Percentiles rank a stretch among this genome's conserved stretches.
Evolutionary conservation across 352 stramenopile genomes (phyloP).

Genomic region (Phytopythium vexans): DNA sequence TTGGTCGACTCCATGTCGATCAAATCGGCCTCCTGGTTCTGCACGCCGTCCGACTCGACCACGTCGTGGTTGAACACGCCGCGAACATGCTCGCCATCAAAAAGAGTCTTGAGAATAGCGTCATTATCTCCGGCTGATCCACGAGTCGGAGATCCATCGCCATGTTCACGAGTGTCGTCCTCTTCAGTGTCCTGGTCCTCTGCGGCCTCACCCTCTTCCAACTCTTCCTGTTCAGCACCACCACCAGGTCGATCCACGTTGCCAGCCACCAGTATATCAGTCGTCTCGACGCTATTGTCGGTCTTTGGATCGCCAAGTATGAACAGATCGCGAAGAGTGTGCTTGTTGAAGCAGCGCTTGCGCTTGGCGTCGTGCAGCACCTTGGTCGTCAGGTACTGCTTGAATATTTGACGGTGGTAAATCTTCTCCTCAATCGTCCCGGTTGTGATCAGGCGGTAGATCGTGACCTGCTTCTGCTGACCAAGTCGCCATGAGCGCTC

Average conservation of each 20-base stretch:
- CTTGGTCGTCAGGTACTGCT: slow-evolving; percentile 97
- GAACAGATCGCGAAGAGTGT: slow-evolving; percentile 96
- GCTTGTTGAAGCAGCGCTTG: slow-evolving; percentile 95
- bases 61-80: slow-evolving; percentile 95
- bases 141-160: slow-evolving; percentile 3
- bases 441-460: slow-evolving; percentile 92
- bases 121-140: slow-evolving; percentile 60
- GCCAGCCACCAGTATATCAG: slow-evolving; percentile 87
- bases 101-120: slow-evolving; percentile 87
- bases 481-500: slow-evolving; percentile 97
- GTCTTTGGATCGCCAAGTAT: slow-evolving; percentile 71
- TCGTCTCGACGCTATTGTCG: slow-evolving; percentile 88
- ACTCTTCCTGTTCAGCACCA: slow-evolving; percentile 7
- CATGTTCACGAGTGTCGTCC: neutral
- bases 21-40: slow-evolving; percentile 87
- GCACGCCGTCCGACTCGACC: slow-evolving; percentile 84
- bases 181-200: slow-evolving; percentile 1
- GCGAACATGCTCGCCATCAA: slow-evolving; percentile 89
- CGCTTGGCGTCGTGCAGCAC: slow-evolving; percentile 96
- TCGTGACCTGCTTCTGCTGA: slow-evolving; percentile 83
- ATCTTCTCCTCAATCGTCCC: slow-evolving; percentile 99
- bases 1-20: slow-evolving; percentile 92
- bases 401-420: slow-evolving; percentile 99
- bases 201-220: slow-evolving; percentile 25
- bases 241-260: slow-evolving; percentile 71